Evolutionary conservation across 2,329 filamentous ascomycete species (phyloP).

Genomic region (Allantophomopsis lycopodina): DNA sequence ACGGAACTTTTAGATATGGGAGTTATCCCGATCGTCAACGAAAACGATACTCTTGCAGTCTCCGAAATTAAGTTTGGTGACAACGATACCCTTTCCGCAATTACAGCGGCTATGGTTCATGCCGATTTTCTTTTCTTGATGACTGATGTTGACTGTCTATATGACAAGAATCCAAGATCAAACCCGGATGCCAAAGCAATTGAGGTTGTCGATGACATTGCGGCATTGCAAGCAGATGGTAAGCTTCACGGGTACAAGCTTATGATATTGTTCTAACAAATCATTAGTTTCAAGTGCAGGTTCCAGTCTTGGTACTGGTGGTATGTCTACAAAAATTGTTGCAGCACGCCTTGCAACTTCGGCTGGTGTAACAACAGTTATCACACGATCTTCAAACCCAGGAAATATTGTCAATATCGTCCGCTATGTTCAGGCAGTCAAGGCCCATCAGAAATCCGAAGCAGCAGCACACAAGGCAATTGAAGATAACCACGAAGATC

Average conservation of each 20-base stretch:
- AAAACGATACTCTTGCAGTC: constrained; percentile 94
- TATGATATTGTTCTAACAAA: constrained; percentile 3
- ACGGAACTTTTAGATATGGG: constrained; percentile 83
- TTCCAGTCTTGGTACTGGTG: constrained; percentile 80
- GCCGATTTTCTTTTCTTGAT: constrained; percentile 95
- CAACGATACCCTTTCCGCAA: constrained; percentile 93
- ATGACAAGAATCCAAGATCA: constrained; percentile 85
- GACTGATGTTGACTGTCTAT: constrained; percentile 97
- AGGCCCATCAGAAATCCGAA: constrained; percentile 11
- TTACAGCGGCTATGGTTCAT: constrained; percentile 93
- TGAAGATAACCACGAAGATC: constrained; percentile 6
- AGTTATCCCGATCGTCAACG: constrained; percentile 96
- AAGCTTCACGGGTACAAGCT: constrained; percentile 7
- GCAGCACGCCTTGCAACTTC: constrained; percentile 86
- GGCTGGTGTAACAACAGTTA: constrained; percentile 89
- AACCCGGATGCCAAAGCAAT: constrained; percentile 81
- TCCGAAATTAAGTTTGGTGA: constrained; percentile 99
- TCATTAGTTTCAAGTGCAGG: constrained; percentile 68
- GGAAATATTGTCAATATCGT: constrained; percentile 86
- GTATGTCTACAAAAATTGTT: constrained; percentile 96
- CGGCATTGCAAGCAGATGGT: constrained; percentile 69
- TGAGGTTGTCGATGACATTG: constrained; percentile 83
- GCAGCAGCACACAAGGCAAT: constrained; percentile 1
- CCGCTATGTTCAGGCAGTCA: constrained; percentile 57
- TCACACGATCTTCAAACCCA: constrained; percentile 85